A percentile compares a stretch with the other conserved stretches of the same genome.
These are phyloP conservation scores for Ogataea ramenticola DNA, from an alignment of 805 yeast genomes.

Conservation along the genomic window DNA sequence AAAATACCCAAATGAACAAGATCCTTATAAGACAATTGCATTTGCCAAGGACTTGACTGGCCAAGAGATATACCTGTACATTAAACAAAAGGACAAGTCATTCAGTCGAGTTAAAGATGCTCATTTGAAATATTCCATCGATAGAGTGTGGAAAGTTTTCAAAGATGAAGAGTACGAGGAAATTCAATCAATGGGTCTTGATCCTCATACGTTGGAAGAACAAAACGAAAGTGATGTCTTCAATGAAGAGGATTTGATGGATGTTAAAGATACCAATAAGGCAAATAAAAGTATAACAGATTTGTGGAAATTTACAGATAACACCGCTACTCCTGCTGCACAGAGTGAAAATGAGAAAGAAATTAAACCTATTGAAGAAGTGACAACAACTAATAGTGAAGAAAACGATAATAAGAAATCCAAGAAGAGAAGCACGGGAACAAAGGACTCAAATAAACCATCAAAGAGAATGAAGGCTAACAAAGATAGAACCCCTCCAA, in stretches of 20 bases:
- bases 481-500: slow-evolving; percentile 65
- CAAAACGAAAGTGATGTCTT: slow-evolving; percentile 19
- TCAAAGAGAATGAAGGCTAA: slow-evolving; percentile 26
- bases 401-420: slow-evolving; percentile 26
- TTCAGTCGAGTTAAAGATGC: slow-evolving; percentile 64
- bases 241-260: slow-evolving; percentile 47
- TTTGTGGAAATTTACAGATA: slow-evolving; percentile 49
- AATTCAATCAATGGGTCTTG: slow-evolving; percentile 28
- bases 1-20: slow-evolving; percentile 24
- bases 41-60: slow-evolving; percentile 53
- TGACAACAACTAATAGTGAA: background rate
- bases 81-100: slow-evolving; percentile 59
- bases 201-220: slow-evolving; percentile 9
- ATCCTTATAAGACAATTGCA: slow-evolving; percentile 36
- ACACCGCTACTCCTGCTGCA: too few species aligned
- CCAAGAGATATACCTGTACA: slow-evolving; percentile 47
- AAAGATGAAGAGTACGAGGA: slow-evolving; percentile 59
- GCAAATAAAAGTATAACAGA: slow-evolving; percentile 73
- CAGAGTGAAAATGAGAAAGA: background rate
- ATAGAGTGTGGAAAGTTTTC: slow-evolving; percentile 46
- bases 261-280: slow-evolving; percentile 54
- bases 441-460: slow-evolving; percentile 32
- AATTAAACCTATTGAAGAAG: slow-evolving; percentile 16
- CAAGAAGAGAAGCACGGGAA: slow-evolving; percentile 49
- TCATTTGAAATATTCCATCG: slow-evolving; percentile 56